phyloP scores from a whole-genome alignment of 2,329 filamentous ascomycete species.

The Xylaria sp. region DNA sequence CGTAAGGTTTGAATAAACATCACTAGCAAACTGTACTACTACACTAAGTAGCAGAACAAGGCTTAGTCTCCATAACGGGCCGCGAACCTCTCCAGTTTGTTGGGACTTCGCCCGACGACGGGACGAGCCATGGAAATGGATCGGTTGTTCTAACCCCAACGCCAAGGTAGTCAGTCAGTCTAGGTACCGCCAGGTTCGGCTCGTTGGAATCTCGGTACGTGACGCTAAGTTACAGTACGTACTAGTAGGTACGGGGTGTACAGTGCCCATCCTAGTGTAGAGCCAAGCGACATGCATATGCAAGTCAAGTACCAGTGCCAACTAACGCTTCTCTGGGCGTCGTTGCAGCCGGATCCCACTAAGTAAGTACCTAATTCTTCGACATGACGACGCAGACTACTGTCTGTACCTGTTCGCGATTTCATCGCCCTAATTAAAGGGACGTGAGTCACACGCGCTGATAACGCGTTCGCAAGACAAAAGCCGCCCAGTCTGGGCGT shows the following conservation, averaged over 20 bases:
- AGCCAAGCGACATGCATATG: neutral
- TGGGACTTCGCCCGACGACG: neutral
- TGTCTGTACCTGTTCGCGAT: neutral
- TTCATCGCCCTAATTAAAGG: conserved; percentile 5
- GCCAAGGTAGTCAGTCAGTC: neutral
- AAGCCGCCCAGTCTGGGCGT: neutral
- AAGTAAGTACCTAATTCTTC: too few relatives aligned
- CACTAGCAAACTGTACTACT: neutral
- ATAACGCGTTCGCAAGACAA: neutral
- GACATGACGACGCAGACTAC: too few relatives aligned
- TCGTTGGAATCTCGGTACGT: too few relatives aligned
- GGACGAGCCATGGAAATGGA: neutral
- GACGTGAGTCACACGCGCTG: neutral
- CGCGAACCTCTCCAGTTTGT: conserved; percentile 1
- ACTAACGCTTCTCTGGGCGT: too few relatives aligned
- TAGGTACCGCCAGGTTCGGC: neutral
- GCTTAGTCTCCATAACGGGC: neutral
- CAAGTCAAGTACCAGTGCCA: too few relatives aligned
- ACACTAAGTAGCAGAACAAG: too few relatives aligned
- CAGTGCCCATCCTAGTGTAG: neutral
- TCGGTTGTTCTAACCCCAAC: neutral
- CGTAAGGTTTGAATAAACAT: neutral
- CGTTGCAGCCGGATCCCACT: too few relatives aligned
- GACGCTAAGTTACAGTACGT: neutral
- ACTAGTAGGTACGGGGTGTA: too few relatives aligned